Base-by-base conservation (phyloP, 345 rosid species). In the Ceriops decandra region DNA sequence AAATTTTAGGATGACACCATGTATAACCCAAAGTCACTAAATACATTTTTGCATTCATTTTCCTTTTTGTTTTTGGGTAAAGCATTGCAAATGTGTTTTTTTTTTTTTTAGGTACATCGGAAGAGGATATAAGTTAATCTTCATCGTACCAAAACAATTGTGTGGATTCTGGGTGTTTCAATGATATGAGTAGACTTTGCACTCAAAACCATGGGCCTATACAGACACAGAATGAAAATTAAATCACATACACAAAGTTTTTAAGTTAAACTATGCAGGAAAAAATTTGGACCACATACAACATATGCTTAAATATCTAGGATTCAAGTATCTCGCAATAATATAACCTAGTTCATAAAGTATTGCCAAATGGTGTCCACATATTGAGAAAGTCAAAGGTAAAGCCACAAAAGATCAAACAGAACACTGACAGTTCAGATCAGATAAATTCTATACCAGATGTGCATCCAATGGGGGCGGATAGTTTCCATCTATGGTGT, bases 401-500 rank as follows among this genome's bases (percentile, higher is more conserved):
- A 20, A 2, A 9, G 47, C 11, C 38, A 27, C 1, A 73, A 35
- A 63, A 51, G 7, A 5, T 19, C 57, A 53, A 36, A 36, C 17
- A 31, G 46, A 22, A 54, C 30, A 54, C 33, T 30, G 35, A 26
- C 20, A 33, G 22, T 67, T 60, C 22, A 63, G 46, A 63, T 21
- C 52, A 60, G 70, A 68, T 24, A 66, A 16, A 24, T 67, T 67
- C 52, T 62, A 51, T 87, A 95, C 99, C 91, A 88, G 79, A 74
- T 95, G 90, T 71, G 99, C 92, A 79, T 92, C 92, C 79, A 95
- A 72, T 26, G 99, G 99, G 3, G 99, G 92, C 63, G 99, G 99
- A 82, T 88, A 95, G 78, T 95, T 95, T 60, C 82, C 92, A 13
- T 78, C 77, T 21, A 81, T 38, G 72, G 98, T 95, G 85, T 95